A percentile compares a stretch with the other conserved stretches of the same genome.
Evolutionary conservation across 1,284 basidiomycete genomes (phyloP).

Genomic region (Waitea zeae): DNA sequence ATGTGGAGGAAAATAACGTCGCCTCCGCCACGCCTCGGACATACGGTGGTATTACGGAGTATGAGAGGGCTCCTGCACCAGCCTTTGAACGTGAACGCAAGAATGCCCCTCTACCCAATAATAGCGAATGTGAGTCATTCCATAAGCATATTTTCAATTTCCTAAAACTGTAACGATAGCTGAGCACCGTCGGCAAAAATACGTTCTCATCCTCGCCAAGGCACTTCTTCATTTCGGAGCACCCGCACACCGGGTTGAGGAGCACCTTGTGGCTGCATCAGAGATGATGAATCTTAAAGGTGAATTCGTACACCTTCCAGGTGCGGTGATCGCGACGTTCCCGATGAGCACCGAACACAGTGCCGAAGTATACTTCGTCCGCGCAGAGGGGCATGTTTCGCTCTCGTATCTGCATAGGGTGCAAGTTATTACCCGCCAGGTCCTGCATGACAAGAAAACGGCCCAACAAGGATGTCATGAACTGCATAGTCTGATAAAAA

Average conservation of each 20-base stretch:
- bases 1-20: too few relatives aligned
- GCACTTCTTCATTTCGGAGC: constrained; percentile 71
- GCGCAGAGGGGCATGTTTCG: constrained; percentile 54
- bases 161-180: too few relatives aligned
- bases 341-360: constrained; percentile 40
- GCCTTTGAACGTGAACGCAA: too few relatives aligned
- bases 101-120: too few relatives aligned
- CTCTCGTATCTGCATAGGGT: constrained; percentile 57
- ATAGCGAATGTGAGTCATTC: too few relatives aligned
- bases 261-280: constrained; percentile 47
- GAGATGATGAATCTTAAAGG: constrained; percentile 37
- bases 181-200: too few relatives aligned
- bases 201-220: constrained; percentile 65
- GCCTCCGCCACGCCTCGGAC: too few relatives aligned
- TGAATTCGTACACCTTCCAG: constrained; percentile 71
- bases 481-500: constrained; percentile 40
- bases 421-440: constrained; percentile 60
- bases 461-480: constrained; percentile 44
- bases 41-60: too few relatives aligned
- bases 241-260: constrained; percentile 76
- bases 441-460: constrained; percentile 58
- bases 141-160: too few relatives aligned
- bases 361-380: constrained; percentile 63
- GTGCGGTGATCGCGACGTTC: constrained; percentile 64
- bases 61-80: too few relatives aligned